Evolutionary conservation across 306 rosid genomes (phyloP), one percentile per base, ranked within the genome.

Genomic region (Quercus wislizeni): DNA sequence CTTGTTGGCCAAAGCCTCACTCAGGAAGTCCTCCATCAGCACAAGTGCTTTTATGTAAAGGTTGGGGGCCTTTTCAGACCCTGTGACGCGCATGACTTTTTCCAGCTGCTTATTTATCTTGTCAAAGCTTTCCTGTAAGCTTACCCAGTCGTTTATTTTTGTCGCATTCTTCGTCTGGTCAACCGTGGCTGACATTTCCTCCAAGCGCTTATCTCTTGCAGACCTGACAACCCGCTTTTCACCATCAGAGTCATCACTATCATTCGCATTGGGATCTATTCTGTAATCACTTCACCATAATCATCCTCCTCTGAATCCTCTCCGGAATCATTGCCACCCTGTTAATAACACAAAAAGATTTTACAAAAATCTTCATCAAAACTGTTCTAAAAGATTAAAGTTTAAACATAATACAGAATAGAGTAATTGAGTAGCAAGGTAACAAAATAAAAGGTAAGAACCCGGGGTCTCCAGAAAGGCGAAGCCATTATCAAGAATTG

Each of bases 151-250:
- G 68, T 96, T 96, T 49, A 96, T 96, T 75, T 96, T 96, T 88
- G 89, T 93, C 0, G 98, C 99, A 89, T 96, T 96, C 86, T 90
- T 93, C 96, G 93, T 91, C 82, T 96, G 99, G 41, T 93, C 97
- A 1, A 90, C 96, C 0, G 99, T 89, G 3, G 96, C 86, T 20
- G 90, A 85, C 90, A 93, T 83, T 80, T 96, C 98, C 80, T 96
- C 97, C 1, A 91, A 93, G 0, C 99, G 89, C 89, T 96, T 96
- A 72, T 91, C 99, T 76, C 91, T 93, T 0, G 97, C 94, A 0
- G 99, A 96, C 75, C 87, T 83, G n/a, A 93, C 88, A 2, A 89
- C 89, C 0, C 97, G 90, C 85, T 84, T 91, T 43, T 88, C 88
- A 13, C 79, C 90, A 67, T 88, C 97, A 0, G 91, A 76, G n/a